A percentile compares a stretch with the other conserved stretches of the same genome.
Conservation (phyloP, 2,329 filamentous ascomycete species). For the Xylaria sp. region DNA sequence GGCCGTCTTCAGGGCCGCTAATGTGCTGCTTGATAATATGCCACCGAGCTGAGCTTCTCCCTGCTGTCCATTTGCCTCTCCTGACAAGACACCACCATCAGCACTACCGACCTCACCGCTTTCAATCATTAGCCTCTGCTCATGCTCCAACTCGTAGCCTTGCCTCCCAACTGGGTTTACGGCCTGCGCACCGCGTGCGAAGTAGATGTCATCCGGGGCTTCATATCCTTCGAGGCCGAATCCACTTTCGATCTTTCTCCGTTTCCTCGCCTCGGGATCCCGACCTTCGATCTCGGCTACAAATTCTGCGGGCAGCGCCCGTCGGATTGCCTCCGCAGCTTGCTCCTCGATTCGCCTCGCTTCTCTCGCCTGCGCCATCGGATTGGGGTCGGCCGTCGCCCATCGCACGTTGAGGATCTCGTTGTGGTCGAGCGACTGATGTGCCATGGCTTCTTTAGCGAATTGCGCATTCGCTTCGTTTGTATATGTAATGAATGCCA, state of each 20-base stretch:
- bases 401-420: constrained; percentile 96
- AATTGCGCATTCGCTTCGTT: constrained; percentile 93
- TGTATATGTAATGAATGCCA: constrained; percentile 93
- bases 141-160: constrained; percentile 71
- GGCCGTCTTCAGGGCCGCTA: constrained; percentile 77
- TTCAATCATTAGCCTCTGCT: constrained; percentile 68
- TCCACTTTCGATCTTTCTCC: constrained; percentile 86
- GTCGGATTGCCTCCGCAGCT: constrained; percentile 90
- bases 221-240: constrained; percentile 94
- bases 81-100: constrained; percentile 52
- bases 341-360: constrained; percentile 91
- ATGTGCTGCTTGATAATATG: constrained; percentile 83
- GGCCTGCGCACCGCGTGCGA: constrained; percentile 78
- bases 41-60: constrained; percentile 58
- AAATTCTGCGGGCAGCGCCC: constrained; percentile 88
- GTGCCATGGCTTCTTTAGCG: constrained; percentile 91
- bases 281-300: constrained; percentile 93
- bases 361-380: constrained; percentile 91
- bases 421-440: constrained; percentile 89
- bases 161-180: constrained; percentile 68
- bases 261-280: constrained; percentile 85
- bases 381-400: constrained; percentile 97
- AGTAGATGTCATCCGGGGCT: constrained; percentile 93
- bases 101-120: constrained; percentile 61
- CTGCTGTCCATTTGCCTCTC: constrained; percentile 53